phyloP scores from a whole-genome alignment of 2,329 filamentous ascomycete species.

The Phaeosphaeria sp. region DNA sequence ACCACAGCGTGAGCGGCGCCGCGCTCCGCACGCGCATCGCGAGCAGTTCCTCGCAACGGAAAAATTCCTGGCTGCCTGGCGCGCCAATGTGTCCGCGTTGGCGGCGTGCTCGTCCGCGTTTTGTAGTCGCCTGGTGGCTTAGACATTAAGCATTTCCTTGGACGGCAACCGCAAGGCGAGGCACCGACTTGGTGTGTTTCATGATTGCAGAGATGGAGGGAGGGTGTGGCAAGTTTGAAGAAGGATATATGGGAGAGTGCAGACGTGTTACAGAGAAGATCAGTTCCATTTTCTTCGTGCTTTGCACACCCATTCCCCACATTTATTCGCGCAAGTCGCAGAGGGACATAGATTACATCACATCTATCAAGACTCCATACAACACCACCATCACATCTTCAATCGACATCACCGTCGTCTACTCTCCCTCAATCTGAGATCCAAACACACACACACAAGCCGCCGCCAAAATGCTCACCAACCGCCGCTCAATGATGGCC shows the following conservation, averaged over 20 bases:
- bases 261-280: conserved; percentile 9
- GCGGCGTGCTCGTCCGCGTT: conserved; percentile 23
- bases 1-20: conserved; percentile 18
- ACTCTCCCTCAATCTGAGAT: neutral
- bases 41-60: neutral
- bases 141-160: conserved; percentile 25
- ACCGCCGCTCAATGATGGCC: conserved; percentile 46
- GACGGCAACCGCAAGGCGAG: conserved; percentile 18
- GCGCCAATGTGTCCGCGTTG: neutral
- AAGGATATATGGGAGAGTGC: conserved; percentile 24
- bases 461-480: conserved; percentile 39
- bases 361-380: neutral
- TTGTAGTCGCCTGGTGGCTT: conserved; percentile 19
- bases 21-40: conserved; percentile 19
- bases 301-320: neutral
- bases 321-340: neutral
- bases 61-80: neutral
- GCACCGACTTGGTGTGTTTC: conserved; percentile 36
- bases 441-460: neutral
- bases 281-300: neutral
- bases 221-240: conserved; percentile 1
- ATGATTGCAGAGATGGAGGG: conserved; percentile 16
- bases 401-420: too few relatives aligned
- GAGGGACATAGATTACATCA: neutral
- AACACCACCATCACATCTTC: too few relatives aligned